Conservation (phyloP, 2,329 filamentous ascomycete genomes). For the Paraphoma sp. region DNA sequence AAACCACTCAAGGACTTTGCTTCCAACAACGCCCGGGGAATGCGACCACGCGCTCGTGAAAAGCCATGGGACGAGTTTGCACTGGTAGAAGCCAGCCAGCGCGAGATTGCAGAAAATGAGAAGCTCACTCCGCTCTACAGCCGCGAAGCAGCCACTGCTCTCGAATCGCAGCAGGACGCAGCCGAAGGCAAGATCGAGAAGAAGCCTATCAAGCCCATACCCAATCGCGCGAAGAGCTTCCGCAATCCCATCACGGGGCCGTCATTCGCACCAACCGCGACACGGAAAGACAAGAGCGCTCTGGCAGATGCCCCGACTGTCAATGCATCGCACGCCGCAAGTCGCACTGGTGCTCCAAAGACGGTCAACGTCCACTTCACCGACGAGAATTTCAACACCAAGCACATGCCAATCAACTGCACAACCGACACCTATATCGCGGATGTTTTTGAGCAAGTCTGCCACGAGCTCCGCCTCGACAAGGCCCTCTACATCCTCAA, state of each 20-base stretch:
- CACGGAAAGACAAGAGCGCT: conserved; percentile 54
- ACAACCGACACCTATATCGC: conserved; percentile 84
- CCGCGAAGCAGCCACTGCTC: conserved; percentile 55
- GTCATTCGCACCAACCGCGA: conserved; percentile 55
- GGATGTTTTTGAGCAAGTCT: conserved; percentile 80
- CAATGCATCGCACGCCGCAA: conserved; percentile 53
- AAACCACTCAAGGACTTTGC: conserved; percentile 80
- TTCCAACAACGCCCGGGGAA: conserved; percentile 75
- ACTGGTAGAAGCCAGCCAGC: conserved; percentile 73
- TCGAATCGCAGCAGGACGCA: conserved; percentile 27
- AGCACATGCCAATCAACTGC: conserved; percentile 75
- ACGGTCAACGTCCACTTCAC: conserved; percentile 75
- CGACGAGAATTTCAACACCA: conserved; percentile 72
- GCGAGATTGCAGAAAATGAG: conserved; percentile 74
- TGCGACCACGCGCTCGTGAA: conserved; percentile 70
- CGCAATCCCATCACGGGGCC: conserved; percentile 59
- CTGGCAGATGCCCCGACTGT: conserved; percentile 53
- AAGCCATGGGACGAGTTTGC: conserved; percentile 85
- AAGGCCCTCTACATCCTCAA: conserved; percentile 82
- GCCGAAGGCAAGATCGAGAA: conserved; percentile 26
- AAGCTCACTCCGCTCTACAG: conserved; percentile 70
- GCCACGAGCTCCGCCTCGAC: conserved; percentile 78
- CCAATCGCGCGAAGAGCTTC: conserved; percentile 50
- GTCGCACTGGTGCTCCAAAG: conserved; percentile 72
- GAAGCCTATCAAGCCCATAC: conserved; percentile 37